A percentile compares a stretch with the other conserved stretches of the same genome.
Conservation (phyloP, 2,329 filamentous ascomycete genomes). For the Epichloe brachyelytri region DNA sequence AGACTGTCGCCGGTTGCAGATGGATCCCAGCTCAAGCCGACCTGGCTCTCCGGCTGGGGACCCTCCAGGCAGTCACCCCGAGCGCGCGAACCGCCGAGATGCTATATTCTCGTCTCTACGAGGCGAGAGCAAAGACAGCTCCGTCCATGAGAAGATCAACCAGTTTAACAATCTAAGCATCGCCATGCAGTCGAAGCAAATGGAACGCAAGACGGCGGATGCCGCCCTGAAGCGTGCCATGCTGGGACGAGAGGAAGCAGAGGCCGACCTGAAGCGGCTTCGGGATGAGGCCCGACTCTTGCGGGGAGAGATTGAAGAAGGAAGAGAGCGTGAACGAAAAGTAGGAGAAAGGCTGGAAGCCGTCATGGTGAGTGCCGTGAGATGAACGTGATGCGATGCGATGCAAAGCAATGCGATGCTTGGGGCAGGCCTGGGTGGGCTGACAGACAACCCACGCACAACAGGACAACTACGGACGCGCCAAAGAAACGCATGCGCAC, state of each 20-base stretch:
- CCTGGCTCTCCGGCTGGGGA: slow-evolving; percentile 38
- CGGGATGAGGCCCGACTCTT: slow-evolving; percentile 47
- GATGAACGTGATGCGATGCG: background rate
- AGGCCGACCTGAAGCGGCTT: slow-evolving; percentile 51
- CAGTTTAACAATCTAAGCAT: slow-evolving; percentile 60
- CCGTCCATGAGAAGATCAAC: slow-evolving; percentile 54
- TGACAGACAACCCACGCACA: background rate
- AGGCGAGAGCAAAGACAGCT: slow-evolving; percentile 38
- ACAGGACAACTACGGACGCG: slow-evolving; percentile 57
- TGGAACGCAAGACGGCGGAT: slow-evolving; percentile 52
- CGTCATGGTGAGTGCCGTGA: slow-evolving; percentile 45
- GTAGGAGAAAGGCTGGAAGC: slow-evolving; percentile 55
- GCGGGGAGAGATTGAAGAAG: slow-evolving; percentile 48
- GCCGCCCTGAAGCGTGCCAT: slow-evolving; percentile 54
- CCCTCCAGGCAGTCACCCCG: slow-evolving; percentile 48
- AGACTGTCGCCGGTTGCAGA: slow-evolving; percentile 10
- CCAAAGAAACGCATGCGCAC: slow-evolving; percentile 56
- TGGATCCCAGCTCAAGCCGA: slow-evolving; percentile 34
- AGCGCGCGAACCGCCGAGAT: slow-evolving; percentile 43
- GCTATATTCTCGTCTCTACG: slow-evolving; percentile 23
- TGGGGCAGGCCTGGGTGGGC: background rate
- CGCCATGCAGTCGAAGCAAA: slow-evolving; percentile 44
- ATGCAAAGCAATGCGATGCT: no score
- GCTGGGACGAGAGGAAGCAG: slow-evolving; percentile 58
- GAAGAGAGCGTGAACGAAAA: slow-evolving; percentile 50